These are phyloP conservation scores for Lasiosphaeris hirsuta DNA, from an alignment of 495 filamentous ascomycete species.

Conservation along the genomic window DNA sequence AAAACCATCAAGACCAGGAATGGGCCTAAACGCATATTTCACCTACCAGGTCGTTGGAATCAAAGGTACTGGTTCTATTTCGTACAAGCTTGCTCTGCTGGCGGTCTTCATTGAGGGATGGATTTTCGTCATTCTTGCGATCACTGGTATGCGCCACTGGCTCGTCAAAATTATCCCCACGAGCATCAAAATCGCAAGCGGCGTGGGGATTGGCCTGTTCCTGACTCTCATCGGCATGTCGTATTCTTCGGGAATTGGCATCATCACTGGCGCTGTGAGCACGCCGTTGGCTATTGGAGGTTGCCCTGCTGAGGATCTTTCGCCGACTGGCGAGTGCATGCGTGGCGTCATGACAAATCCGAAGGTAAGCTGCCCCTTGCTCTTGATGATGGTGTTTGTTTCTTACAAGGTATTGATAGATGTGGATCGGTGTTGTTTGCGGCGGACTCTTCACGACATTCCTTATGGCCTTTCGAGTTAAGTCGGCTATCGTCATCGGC, in stretches of 20 bases:
- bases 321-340: constrained; percentile 35
- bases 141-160: constrained; percentile 81
- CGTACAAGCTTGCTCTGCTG: constrained; percentile 69
- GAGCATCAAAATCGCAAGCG: constrained; percentile 77
- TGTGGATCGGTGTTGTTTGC: constrained; percentile 76
- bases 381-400: background rate
- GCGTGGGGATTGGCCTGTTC: constrained; percentile 76
- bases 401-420: constrained; percentile 32
- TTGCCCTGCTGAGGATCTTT: constrained; percentile 47
- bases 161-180: constrained; percentile 72
- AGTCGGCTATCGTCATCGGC: constrained; percentile 78
- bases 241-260: constrained; percentile 71
- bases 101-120: constrained; percentile 80
- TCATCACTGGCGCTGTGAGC: constrained; percentile 56
- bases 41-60: constrained; percentile 80
- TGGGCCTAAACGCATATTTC: constrained; percentile 80
- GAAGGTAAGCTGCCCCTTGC: constrained; percentile 38
- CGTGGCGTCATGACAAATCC: constrained; percentile 64
- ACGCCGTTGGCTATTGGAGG: constrained; percentile 70
- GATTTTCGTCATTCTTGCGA: constrained; percentile 59
- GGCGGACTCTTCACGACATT: constrained; percentile 73
- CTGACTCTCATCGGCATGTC: constrained; percentile 75
- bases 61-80: constrained; percentile 63
- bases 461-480: constrained; percentile 77
- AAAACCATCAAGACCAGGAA: constrained; percentile 55